These are phyloP conservation scores for Penicillium ochrochloron DNA, from an alignment of 495 filamentous ascomycete species.

Conservation along the genomic window DNA sequence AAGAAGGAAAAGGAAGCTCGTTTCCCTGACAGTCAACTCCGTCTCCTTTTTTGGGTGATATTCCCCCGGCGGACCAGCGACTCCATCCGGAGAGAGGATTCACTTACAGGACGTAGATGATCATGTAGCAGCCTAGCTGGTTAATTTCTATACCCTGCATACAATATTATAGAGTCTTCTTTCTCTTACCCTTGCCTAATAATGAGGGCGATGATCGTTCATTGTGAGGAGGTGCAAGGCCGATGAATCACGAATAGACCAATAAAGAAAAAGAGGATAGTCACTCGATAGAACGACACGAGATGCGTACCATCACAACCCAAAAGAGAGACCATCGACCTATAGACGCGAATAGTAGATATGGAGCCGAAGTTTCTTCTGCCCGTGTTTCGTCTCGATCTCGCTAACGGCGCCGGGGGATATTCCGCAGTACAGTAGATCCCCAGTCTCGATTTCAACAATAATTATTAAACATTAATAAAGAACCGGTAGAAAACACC, in stretches of 20 bases:
- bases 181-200: neutral
- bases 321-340: constrained; percentile 1
- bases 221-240: neutral
- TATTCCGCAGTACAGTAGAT: constrained; percentile 30
- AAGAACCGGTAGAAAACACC: neutral
- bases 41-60: constrained; percentile 13
- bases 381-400: constrained; percentile 26
- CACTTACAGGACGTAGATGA: neutral
- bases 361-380: constrained; percentile 17
- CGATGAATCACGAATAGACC: constrained; percentile 6
- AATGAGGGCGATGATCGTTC: constrained; percentile 19
- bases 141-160: neutral
- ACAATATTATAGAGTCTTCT: neutral
- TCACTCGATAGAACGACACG: neutral
- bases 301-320: constrained; percentile 5
- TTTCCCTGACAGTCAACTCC: constrained; percentile 10
- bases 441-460: constrained; percentile 26
- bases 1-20: constrained; percentile 32
- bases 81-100: neutral
- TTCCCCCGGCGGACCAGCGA: constrained; percentile 4
- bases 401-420: constrained; percentile 23
- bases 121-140: neutral
- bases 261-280: neutral
- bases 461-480: neutral
- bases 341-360: constrained; percentile 4